Base-by-base conservation (phyloP, 2,329 filamentous ascomycete genomes). In the Talaromyces sp. region DNA sequence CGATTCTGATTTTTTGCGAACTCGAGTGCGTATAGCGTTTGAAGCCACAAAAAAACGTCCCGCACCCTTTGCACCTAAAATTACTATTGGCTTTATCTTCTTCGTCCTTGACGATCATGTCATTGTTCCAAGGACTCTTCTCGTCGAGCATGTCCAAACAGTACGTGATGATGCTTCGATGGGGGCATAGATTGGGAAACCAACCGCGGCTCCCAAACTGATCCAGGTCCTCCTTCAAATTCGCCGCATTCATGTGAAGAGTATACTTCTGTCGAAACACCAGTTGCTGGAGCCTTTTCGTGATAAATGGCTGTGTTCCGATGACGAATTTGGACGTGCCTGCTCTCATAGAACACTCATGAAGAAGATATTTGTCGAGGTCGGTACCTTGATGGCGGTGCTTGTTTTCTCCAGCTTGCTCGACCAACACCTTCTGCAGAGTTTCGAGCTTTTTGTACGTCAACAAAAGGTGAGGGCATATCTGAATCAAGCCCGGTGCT, bases 181-280 rank as follows among this genome's bases (percentile, higher is more conserved):
- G 61, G n/a, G 51, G 68, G 67, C 49, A 67, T 15, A 59, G 38
- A 10, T 59, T 29, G 8, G 56, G 56, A 59, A 59, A 38, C 36
- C 13, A 19, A 29, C 13, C 31, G 10, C 22, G 17, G 25, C 10
- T 27, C 22, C 1, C 36, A 45, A 59, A 10, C 13, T 15, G 5
- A 5, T 45, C 22, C 15, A 59, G 13, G 7, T 22, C 19, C n/a
- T 29, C 22, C 5, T 5, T 45, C 19, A 43, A 4, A 15, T 45
- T 29, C 8, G 19, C 56, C 5, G 56, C 31, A 5, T 45, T 29
- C 10, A 59, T 19, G 5, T 59, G 17, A 59, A 59, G 7, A 15
- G 34, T 38, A 22, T 43, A 59, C 6, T 17, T 38, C 38, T 59
- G 56, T n/a, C 34, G 56, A 19, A 59, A 29, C 11, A 43, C 36